Evolutionary conservation across 768 basidiomycete species (phyloP), one percentile per base, ranked within the genome.

Genomic region (Cystobasidium tubakii): DNA sequence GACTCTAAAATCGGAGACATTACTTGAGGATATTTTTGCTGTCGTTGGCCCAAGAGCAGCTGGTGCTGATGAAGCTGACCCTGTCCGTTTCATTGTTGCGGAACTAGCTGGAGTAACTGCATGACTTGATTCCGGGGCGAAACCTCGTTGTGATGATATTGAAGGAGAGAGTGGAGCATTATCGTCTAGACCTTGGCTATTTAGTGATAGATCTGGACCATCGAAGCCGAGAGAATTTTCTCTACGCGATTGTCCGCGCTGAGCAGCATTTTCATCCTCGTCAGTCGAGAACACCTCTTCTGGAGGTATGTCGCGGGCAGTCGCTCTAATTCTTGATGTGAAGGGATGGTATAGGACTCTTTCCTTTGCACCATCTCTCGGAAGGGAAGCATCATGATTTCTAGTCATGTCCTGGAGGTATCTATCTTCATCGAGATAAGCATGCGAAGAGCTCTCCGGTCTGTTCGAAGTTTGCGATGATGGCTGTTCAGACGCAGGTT

Each of bases 251-350:
- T 17, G 46, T 15, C 21, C 46, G 9, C 46, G 10, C 46, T 50
- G 46, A 15, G 46, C 46, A 17, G 46, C n/a, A 12, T 6, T 21
- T 3, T 50, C 57, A 12, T 60, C 57, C 9, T 60, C 57, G 23
- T 60, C 57, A 21, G 57, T 60, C 15, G 57, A 60, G 21, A 29
- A 60, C 57, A 60, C 29, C 6, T 60, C 57, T 60, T 60, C 57
- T 2, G 53, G 53, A 6, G 53, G 53, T 54, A 54, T 54, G n/a
- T 60, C 33, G 4, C 25, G 4, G 13, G 57, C 57, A 12, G 57
- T 60, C 4, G 57, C 57, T 17, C 57, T 27, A 27, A 60, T 34
- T 21, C 33, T 60, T 15, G 57, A 29, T 25, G 57, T 60, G 21
- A 29, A 60, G 23, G 57, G 57, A 60, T 60, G 57, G n/a, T 60